Conservation (phyloP, 1,284 basidiomycete species). For the Cystobasidium pallidum region DNA sequence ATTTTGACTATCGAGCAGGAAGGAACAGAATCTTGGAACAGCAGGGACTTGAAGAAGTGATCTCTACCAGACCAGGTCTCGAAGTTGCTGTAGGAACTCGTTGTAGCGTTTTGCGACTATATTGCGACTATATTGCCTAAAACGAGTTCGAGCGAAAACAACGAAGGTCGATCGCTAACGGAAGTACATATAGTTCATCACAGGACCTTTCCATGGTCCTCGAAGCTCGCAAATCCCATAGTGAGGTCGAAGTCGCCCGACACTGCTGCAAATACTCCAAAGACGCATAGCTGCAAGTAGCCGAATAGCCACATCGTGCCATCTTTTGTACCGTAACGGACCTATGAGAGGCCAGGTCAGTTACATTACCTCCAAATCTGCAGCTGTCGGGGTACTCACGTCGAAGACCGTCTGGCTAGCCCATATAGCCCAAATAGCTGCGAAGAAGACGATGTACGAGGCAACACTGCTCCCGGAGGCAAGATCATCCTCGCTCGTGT, state of each 20-base stretch:
- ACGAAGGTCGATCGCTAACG: too few relatives aligned
- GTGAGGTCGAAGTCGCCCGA: constrained; percentile 29
- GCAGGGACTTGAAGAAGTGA: neutral
- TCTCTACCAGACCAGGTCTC: neutral
- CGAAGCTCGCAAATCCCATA: constrained; percentile 11
- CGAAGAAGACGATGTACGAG: constrained; percentile 38
- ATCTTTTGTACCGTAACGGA: constrained; percentile 28
- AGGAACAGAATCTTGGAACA: constrained; percentile 7
- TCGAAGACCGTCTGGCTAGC: constrained; percentile 35
- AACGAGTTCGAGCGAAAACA: too few relatives aligned
- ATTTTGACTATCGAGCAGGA: neutral
- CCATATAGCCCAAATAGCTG: constrained; percentile 39
- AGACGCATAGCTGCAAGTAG: constrained; percentile 25
- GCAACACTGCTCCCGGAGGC: neutral
- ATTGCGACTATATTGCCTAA: too few relatives aligned
- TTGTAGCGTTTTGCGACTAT: too few relatives aligned
- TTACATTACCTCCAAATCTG: too few relatives aligned
- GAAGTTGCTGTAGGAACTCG: neutral
- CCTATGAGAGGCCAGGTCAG: neutral
- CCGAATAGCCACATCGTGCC: constrained; percentile 21
- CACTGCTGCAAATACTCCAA: constrained; percentile 31
- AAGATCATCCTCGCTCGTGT: constrained; percentile 25
- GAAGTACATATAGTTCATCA: too few relatives aligned
- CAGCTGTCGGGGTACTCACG: neutral
- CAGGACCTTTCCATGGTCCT: constrained; percentile 4